Evolutionary conservation across 768 basidiomycete species (phyloP).

Genomic region (Neoboletus subvelutipes): DNA sequence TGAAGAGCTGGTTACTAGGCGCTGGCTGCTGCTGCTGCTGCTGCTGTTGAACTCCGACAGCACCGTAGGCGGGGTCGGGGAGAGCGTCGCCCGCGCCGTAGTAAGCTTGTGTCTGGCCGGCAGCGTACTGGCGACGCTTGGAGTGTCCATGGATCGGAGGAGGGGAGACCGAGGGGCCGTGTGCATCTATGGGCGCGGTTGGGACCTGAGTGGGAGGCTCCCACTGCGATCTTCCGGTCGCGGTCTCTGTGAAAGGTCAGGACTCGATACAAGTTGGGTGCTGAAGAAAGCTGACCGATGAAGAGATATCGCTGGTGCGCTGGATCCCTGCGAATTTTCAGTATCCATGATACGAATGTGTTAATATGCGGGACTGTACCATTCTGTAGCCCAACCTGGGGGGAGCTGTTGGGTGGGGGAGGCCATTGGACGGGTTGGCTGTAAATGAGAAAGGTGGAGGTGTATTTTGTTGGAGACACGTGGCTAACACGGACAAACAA

Average conservation of each 20-base stretch:
- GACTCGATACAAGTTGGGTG: conserved; percentile 3
- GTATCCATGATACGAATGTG: neutral
- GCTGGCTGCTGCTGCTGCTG: conserved; percentile 32
- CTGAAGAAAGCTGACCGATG: conserved; percentile 61
- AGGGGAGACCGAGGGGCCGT: conserved; percentile 45
- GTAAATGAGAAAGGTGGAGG: neutral
- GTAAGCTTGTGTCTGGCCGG: conserved; percentile 90
- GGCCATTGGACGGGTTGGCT: conserved; percentile 30
- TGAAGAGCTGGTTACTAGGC: conserved; percentile 63
- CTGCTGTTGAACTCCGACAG: conserved; percentile 30
- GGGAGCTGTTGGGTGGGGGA: conserved; percentile 69
- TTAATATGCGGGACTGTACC: conserved; percentile 47
- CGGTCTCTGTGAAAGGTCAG: conserved; percentile 59
- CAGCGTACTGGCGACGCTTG: conserved; percentile 91
- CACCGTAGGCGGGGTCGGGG: conserved; percentile 46
- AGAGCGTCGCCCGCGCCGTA: conserved; percentile 53
- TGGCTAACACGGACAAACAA: conserved; percentile 32
- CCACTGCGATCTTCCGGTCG: conserved; percentile 86
- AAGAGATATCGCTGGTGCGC: conserved; percentile 82
- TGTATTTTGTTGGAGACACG: conserved; percentile 24
- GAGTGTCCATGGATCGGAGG: conserved; percentile 42
- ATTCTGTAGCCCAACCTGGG: conserved; percentile 91
- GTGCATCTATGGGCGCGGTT: conserved; percentile 39
- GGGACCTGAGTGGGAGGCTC: conserved; percentile 59
- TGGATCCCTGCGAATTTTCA: conserved; percentile 60